Evolutionary conservation across 495 filamentous ascomycete species (phyloP), one percentile per base, ranked within the genome.

Genomic region (Podospora appendiculata): DNA sequence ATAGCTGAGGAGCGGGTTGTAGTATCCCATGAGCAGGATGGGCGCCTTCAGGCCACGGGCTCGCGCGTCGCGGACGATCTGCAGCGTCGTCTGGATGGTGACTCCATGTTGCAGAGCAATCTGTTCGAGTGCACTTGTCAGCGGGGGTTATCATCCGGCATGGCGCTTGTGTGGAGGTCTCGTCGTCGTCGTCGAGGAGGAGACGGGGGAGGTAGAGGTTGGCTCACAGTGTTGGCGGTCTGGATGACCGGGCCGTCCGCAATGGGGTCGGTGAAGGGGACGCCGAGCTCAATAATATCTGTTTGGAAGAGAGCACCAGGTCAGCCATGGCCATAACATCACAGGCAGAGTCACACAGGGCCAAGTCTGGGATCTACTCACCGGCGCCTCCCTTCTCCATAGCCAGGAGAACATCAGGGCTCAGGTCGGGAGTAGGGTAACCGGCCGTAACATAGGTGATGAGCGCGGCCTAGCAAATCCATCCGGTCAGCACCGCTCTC

Each of bases 211-310:
- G 11, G 40, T 12, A 10, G 17, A 13, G 1, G 38, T 3, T 2
- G 14, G 45, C 64, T 61, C 61, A 87, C 82, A 19, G 85, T 91
- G 71, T 95, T 96, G 41, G 91, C 76, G 53, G 83, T 92, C 70
- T 96, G 91, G 58, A 96, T 95, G 4, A 89, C 94, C 9, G 91
- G 90, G 9, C 91, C 91, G 69, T 96, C 91, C 50, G 90, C 91
- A 71, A 95, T 96, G 17, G 93, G 93, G 63, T 99, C 93, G 47
- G 94, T 96, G 78, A 99, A 99, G 42, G 94, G 94, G 40, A 96
- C 76, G 42, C 90, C 89, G 50, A 92, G 78, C 66, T 92, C 88
- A 53, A 92, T 89, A 52, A 92, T 68, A 66, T 92, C 88, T 87
- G 55, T 7, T 7, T 19, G 45, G 8, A 18, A 34, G 36, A 46